Evolutionary conservation across 2,329 filamentous ascomycete species (phyloP).

Genomic region (Aspergillus brunneoviolaceus): DNA sequence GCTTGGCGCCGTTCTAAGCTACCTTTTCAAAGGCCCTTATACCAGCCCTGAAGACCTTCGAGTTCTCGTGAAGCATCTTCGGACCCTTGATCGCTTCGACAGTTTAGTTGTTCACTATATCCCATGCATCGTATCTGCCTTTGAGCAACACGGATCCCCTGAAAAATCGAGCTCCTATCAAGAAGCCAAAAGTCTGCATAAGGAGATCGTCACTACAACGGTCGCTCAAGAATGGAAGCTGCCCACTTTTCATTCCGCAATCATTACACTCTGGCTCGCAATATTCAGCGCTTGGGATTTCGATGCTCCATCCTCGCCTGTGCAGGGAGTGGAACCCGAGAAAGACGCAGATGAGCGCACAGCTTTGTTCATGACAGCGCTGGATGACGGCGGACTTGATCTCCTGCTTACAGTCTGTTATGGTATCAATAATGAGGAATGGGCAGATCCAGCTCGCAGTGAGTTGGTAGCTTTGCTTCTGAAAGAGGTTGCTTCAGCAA

Average conservation of each 20-base stretch:
- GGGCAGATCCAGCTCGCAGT: slow-evolving; percentile 82
- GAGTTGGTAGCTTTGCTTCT: slow-evolving; percentile 81
- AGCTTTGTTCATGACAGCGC: slow-evolving; percentile 69
- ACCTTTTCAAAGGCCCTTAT: slow-evolving; percentile 73
- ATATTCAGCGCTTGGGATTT: slow-evolving; percentile 91
- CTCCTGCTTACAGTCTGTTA: slow-evolving; percentile 83
- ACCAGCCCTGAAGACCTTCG: slow-evolving; percentile 71
- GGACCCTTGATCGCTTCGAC: slow-evolving; percentile 75
- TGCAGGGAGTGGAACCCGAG: slow-evolving; percentile 62
- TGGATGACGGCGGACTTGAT: slow-evolving; percentile 89
- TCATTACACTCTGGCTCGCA: slow-evolving; percentile 82
- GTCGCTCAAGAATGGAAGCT: slow-evolving; percentile 72
- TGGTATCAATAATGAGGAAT: slow-evolving; percentile 76
- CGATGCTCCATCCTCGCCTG: slow-evolving; percentile 62
- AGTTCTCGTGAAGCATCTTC: slow-evolving; percentile 66
- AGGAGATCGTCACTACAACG: slow-evolving; percentile 63
- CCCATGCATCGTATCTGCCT: slow-evolving; percentile 73
- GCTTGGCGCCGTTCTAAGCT: slow-evolving; percentile 74
- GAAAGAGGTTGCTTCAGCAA: slow-evolving; percentile 70
- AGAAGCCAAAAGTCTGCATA: slow-evolving; percentile 70
- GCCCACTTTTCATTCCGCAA: slow-evolving; percentile 73
- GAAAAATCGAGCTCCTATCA: slow-evolving; percentile 67
- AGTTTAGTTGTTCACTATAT: slow-evolving; percentile 74
- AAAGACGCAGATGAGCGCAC: slow-evolving; percentile 69
- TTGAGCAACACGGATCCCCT: slow-evolving; percentile 74